These are phyloP conservation scores for Globisporangium irregulare DNA, from an alignment of 352 stramenopile genomes.

Conservation along the genomic window DNA sequence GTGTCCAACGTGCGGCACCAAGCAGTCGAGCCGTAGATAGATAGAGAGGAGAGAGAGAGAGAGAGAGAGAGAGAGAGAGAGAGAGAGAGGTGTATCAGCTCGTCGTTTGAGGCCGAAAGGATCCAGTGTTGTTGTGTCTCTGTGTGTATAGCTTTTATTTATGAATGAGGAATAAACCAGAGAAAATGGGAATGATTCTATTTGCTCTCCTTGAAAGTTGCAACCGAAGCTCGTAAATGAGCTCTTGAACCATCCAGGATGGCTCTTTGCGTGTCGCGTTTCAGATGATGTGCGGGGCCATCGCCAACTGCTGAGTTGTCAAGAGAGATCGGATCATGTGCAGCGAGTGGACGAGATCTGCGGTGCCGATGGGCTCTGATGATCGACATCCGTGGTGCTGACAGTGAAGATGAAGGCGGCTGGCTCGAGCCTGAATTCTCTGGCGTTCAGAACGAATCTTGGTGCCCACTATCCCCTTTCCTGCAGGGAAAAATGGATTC, in stretches of 20 bases:
- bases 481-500: too few relatives aligned
- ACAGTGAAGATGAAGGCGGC: not conserved
- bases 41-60: not conserved
- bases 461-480: too few relatives aligned
- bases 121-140: too few relatives aligned
- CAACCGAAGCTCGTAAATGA: not conserved
- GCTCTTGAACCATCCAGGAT: not conserved
- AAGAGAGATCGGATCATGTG: not conserved
- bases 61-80: not conserved
- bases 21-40: conserved; percentile 5
- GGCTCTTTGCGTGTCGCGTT: not conserved
- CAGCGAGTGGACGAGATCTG: not conserved
- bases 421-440: not conserved
- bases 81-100: not conserved
- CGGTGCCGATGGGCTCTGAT: not conserved
- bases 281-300: not conserved
- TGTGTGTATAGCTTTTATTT: not conserved
- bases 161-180: not conserved
- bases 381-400: not conserved
- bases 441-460: not conserved
- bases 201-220: not conserved
- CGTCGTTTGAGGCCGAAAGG: too few relatives aligned
- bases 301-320: not conserved
- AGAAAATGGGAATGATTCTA: not conserved
- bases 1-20: conserved; percentile 20